phyloP scores from a whole-genome alignment of 129 eudicot genomes.

The Flaveria linearis region DNA sequence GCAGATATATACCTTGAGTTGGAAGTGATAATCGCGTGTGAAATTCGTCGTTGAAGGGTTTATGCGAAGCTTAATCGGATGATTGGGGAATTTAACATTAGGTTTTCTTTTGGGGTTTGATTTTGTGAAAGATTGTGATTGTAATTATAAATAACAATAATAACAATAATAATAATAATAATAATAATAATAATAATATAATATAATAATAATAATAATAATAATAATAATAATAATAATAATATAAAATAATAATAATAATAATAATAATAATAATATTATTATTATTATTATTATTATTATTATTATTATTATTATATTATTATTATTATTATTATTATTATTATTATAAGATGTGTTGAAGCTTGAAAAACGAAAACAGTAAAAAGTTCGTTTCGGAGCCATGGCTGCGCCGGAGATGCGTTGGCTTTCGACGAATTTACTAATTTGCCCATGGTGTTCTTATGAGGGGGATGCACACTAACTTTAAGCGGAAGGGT shows the following conservation, averaged over 20 bases:
- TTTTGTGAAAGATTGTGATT: constrained; percentile 20
- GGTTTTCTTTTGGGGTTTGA: constrained; percentile 16
- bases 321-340: background rate
- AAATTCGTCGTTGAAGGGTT: constrained; percentile 31
- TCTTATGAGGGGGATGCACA: background rate
- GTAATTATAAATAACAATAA: background rate
- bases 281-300: too few relatives aligned
- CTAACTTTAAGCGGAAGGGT: background rate
- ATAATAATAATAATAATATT: too few relatives aligned
- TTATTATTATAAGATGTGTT: constrained; percentile 18
- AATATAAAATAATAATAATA: too few relatives aligned
- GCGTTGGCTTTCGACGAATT: constrained; percentile 5
- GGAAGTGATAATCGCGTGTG: constrained; percentile 20
- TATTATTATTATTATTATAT: too few relatives aligned
- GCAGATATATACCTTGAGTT: constrained; percentile 27
- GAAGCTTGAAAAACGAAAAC: constrained; percentile 7
- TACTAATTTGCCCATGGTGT: constrained; percentile 15
- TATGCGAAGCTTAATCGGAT: constrained; percentile 31
- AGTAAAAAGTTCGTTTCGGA: constrained; percentile 20
- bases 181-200: too few relatives aligned
- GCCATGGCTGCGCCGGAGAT: constrained; percentile 33
- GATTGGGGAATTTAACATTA: constrained; percentile 20
- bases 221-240: too few relatives aligned
- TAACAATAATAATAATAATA: too few relatives aligned
- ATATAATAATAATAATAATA: too few relatives aligned